Evolutionary conservation across 805 yeast genomes (phyloP).

Genomic region (Yueomyces sinensis): DNA sequence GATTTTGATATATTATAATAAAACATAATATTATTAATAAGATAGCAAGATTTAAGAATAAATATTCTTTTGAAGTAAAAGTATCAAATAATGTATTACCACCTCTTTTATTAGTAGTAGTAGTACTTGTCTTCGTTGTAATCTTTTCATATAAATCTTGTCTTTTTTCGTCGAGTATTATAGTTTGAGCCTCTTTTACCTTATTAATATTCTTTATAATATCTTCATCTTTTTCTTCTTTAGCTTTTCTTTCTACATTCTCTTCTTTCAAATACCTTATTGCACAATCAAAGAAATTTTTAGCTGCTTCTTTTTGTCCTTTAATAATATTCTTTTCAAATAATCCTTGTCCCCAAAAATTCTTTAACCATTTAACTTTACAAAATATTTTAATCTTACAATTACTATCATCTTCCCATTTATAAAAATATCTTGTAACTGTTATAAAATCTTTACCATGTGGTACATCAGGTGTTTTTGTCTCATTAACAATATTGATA

Average conservation of each 20-base stretch:
- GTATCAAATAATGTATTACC: too few species aligned
- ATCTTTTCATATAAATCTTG: background rate
- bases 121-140: too few species aligned
- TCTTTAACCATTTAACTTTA: constrained; percentile 78
- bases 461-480: constrained; percentile 86
- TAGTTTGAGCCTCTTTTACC: too few species aligned
- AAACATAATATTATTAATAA: too few species aligned
- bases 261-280: background rate
- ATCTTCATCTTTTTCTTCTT: too few species aligned
- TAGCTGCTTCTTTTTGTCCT: constrained; percentile 63
- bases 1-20: too few species aligned
- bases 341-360: constrained; percentile 83
- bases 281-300: constrained; percentile 23
- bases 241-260: too few species aligned
- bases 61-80: too few species aligned
- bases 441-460: constrained; percentile 72
- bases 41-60: too few species aligned
- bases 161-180: background rate
- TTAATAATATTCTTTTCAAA: constrained; percentile 73
- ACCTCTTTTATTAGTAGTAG: too few species aligned
- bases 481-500: constrained; percentile 45
- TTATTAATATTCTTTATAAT: too few species aligned
- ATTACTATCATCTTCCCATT: constrained; percentile 55
- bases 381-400: constrained; percentile 44
- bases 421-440: constrained; percentile 51